A percentile compares a stretch with the other conserved stretches of the same genome.
Evolutionary conservation across 2,329 filamentous ascomycete species (phyloP).

Genomic region (Dissoconium aciculare): DNA sequence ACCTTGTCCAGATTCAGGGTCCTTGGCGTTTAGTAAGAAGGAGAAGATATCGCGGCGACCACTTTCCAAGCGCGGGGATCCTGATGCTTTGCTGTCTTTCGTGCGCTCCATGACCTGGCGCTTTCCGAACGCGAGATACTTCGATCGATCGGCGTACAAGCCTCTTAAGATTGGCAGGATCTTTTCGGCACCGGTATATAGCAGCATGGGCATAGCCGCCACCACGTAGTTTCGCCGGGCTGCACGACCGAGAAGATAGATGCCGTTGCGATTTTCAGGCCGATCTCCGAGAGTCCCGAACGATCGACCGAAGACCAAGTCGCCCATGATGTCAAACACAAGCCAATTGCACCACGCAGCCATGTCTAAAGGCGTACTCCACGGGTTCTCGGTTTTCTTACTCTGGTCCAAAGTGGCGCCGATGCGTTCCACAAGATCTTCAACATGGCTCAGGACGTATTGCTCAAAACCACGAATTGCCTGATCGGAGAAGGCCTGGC

Average conservation of each 20-base stretch:
- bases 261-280: constrained; percentile 25
- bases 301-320: constrained; percentile 29
- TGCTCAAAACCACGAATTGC: constrained; percentile 14
- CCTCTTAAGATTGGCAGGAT: constrained; percentile 13
- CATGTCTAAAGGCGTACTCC: constrained; percentile 15
- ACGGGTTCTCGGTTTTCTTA: too few species aligned
- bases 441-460: constrained; percentile 14
- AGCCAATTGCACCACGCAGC: constrained; percentile 25
- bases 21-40: constrained; percentile 13
- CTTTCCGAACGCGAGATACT: constrained; percentile 19
- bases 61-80: constrained; percentile 8
- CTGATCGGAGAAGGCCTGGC: constrained; percentile 30
- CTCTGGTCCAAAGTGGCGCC: constrained; percentile 7
- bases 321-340: constrained; percentile 39
- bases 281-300: constrained; percentile 16
- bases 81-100: constrained; percentile 9
- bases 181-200: constrained; percentile 14
- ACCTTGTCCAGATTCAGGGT: constrained; percentile 28
- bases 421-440: constrained; percentile 9
- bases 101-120: constrained; percentile 15
- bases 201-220: constrained; percentile 16
- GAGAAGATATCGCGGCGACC: constrained; percentile 17
- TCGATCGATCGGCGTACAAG: constrained; percentile 12
- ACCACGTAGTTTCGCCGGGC: constrained; percentile 33
- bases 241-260: constrained; percentile 29